phyloP scores from a whole-genome alignment of 352 stramenopile genomes.

The Bremia lactucae region DNA sequence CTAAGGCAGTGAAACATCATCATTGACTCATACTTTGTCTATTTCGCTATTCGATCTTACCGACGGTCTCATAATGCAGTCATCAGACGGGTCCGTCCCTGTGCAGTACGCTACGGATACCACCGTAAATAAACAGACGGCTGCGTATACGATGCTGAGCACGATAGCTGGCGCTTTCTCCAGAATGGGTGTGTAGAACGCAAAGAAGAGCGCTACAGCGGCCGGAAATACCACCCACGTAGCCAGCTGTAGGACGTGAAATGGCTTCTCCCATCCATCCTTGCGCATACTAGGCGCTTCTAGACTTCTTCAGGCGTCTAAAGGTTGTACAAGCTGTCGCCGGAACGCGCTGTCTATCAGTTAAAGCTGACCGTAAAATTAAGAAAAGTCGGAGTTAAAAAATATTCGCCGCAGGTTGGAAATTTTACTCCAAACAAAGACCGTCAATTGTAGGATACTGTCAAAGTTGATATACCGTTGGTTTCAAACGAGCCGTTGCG shows the following conservation, averaged over 20 bases:
- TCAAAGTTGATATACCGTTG: background rate
- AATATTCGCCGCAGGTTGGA: background rate
- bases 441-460: background rate
- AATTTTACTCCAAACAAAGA: background rate
- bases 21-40: conserved; percentile 3
- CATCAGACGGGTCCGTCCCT: conserved; percentile 64
- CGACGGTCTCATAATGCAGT: conserved; percentile 53
- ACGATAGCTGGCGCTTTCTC: conserved; percentile 33
- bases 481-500: conserved; percentile 7
- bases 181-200: conserved; percentile 68
- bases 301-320: background rate
- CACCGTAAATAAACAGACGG: conserved; percentile 40
- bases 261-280: conserved; percentile 74
- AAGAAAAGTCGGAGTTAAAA: background rate
- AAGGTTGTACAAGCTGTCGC: conserved; percentile 8
- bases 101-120: conserved; percentile 50
- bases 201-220: conserved; percentile 75
- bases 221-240: conserved; percentile 77
- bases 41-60: conserved; percentile 14
- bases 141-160: conserved; percentile 44
- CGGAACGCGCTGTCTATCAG: conserved; percentile 21
- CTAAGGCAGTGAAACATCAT: conserved; percentile 10
- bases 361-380: conserved; percentile 5
- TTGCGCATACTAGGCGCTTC: conserved; percentile 31
- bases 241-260: conserved; percentile 72